Conservation (phyloP, 1,284 basidiomycete genomes). For the Naganishia liquefaciens region DNA sequence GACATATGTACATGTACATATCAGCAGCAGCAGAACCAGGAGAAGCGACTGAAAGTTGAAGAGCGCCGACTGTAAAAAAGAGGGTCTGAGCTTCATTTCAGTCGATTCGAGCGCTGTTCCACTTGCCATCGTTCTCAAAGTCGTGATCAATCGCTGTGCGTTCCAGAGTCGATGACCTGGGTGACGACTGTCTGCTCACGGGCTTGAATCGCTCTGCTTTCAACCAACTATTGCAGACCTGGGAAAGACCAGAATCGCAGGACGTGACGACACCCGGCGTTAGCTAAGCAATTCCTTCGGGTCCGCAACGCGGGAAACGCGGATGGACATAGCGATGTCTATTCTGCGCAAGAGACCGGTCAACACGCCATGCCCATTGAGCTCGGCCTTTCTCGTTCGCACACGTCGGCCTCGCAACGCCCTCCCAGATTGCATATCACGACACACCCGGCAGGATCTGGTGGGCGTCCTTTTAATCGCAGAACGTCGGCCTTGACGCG, state of each 20-base stretch:
- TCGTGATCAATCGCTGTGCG: too few species aligned
- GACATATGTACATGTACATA: conserved; percentile 97
- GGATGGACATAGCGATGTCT: too few species aligned
- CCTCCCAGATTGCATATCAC: not conserved
- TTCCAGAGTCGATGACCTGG: too few species aligned
- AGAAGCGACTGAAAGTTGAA: conserved; percentile 98
- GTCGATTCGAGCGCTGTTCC: not conserved
- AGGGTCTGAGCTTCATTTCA: not conserved
- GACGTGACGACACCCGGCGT: conserved; percentile 4
- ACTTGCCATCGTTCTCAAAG: not conserved
- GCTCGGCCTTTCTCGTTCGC: too few species aligned
- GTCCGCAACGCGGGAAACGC: too few species aligned
- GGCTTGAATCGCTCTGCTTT: not conserved
- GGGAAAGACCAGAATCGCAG: not conserved
- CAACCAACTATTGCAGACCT: not conserved
- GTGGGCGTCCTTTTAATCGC: not conserved
- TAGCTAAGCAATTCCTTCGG: not conserved
- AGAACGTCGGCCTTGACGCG: not conserved
- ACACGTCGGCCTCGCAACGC: not conserved
- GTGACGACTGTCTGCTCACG: not conserved
- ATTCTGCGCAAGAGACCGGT: too few species aligned
- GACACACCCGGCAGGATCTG: conserved; percentile 6
- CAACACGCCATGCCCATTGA: too few species aligned
- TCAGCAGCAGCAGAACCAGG: conserved; percentile 85
- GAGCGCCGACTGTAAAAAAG: conserved; percentile 73